phyloP scores from a whole-genome alignment of 1,284 basidiomycete species.

The Trametes pubescens region DNA sequence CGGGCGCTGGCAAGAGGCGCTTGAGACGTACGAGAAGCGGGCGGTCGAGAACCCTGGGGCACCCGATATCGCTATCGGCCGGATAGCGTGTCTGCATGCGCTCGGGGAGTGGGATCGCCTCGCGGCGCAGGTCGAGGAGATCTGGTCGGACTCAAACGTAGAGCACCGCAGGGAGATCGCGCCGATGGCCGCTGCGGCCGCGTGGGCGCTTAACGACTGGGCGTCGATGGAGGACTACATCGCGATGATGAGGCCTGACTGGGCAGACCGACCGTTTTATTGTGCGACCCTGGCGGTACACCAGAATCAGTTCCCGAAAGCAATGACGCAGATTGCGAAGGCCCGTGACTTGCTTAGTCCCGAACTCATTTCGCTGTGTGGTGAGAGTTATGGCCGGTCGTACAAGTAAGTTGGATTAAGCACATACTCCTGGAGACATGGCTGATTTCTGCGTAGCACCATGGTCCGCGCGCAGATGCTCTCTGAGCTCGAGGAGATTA shows the following conservation, averaged over 20 bases:
- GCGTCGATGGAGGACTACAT: constrained; percentile 99
- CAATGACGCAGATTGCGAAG: constrained; percentile 90
- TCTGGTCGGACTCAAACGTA: constrained; percentile 86
- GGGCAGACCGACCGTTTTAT: constrained; percentile 96
- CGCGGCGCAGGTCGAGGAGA: constrained; percentile 86
- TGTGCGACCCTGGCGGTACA: constrained; percentile 96
- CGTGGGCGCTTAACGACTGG: constrained; percentile 98
- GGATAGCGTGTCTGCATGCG: constrained; percentile 97
- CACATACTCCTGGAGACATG: background rate
- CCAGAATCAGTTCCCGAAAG: constrained; percentile 94
- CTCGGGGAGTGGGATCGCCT: constrained; percentile 98
- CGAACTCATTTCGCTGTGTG: constrained; percentile 91
- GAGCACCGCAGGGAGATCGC: constrained; percentile 94
- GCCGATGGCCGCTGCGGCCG: constrained; percentile 95
- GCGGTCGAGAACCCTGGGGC: constrained; percentile 73
- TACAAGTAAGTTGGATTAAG: constrained; percentile 78
- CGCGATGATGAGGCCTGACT: constrained; percentile 91
- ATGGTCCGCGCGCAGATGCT: constrained; percentile 99
- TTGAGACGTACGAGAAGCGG: constrained; percentile 88
- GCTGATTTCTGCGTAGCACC: constrained; percentile 60
- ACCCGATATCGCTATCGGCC: constrained; percentile 82
- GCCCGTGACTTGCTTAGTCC: constrained; percentile 94
- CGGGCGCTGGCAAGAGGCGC: constrained; percentile 95
- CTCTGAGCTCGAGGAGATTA: constrained; percentile 98
- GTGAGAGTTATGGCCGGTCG: constrained; percentile 95